Evolutionary conservation across 768 basidiomycete genomes (phyloP).

Genomic region (Royoungia palumana): DNA sequence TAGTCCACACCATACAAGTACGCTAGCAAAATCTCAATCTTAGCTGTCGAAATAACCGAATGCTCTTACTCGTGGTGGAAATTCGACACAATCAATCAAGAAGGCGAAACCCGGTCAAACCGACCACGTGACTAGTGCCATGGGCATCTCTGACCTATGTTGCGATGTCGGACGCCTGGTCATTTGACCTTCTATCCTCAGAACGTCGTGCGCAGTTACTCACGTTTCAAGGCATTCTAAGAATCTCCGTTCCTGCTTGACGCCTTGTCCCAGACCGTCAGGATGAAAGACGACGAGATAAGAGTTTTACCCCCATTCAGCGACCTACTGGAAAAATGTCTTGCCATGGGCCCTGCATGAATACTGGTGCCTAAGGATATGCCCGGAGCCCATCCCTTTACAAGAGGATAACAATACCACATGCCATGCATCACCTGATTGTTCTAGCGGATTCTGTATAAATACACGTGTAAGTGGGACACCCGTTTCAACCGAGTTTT

Average conservation of each 20-base stretch:
- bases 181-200: conserved; percentile 34
- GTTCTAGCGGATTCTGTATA: conserved; percentile 9
- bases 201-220: conserved; percentile 81
- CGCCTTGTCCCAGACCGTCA: conserved; percentile 69
- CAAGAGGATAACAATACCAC: conserved; percentile 46
- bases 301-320: conserved; percentile 77
- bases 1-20: conserved; percentile 97
- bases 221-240: conserved; percentile 78
- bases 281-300: conserved; percentile 85
- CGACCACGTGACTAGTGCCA: conserved; percentile 79
- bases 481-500: conserved; percentile 3
- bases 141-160: conserved; percentile 40
- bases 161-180: conserved; percentile 1
- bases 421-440: conserved; percentile 11
- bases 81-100: conserved; percentile 89
- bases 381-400: conserved; percentile 80
- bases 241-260: conserved; percentile 76
- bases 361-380: conserved; percentile 87
- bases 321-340: conserved; percentile 88
- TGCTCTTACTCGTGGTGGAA: conserved; percentile 99
- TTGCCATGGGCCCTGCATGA: conserved; percentile 80
- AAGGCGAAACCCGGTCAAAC: conserved; percentile 88
- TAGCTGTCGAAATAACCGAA: conserved; percentile 95
- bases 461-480: conserved; percentile 29
- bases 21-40: conserved; percentile 94